Evolutionary conservation across 371 early-diverging fungal genomes (phyloP), one percentile per base, ranked within the genome.

Genomic region (Nematocida minor): DNA sequence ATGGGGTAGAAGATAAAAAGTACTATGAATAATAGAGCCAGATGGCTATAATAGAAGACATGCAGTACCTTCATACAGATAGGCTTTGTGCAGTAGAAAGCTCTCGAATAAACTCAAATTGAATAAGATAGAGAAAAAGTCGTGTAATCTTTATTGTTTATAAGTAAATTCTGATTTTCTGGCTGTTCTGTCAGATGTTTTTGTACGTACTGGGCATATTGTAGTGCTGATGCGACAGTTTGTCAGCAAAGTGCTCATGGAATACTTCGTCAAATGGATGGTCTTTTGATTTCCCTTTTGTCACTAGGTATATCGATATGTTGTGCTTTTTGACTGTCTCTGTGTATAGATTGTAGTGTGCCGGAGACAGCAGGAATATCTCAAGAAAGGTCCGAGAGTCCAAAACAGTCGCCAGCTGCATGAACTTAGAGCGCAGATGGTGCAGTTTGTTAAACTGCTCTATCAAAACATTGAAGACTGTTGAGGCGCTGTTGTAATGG

Each of bases 251-350:
- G 66, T 55, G 18, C 14, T 42, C 46, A 16, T 7, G 14, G 4
- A 69, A 11, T n/a, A 63, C 3, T 4, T 60, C 31, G 16, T 69
- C 69, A 11, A 69, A 20, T 20, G 32, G 34, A 16, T 46, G 69
- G 4, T 60, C 60, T 7, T 32, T 7, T 62, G 29, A 18, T 16
- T 64, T 57, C 11, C 62, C 69, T 62, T 40, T 36, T n/a, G 4
- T 41, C 18, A 47, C 34, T 42, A 57, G n/a, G 31, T 18, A 42
- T 16, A 57, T 11, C 6, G 69, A 54, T 7, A 69, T 11, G 27
- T 69, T 54, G 32, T 20, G 32, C 20, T 60, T 55, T 32, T 69
- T 69, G 29, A 69, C 62, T 7, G 60, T 14, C 7, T 67, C 22
- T 62, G 18, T 36, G 25, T 18, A 54, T 31, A 27, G 9, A n/a